A percentile compares a stretch with the other conserved stretches of the same genome.
Evolutionary conservation across 2,329 filamentous ascomycete species (phyloP).

Genomic region (Tolypocladium tundrense): DNA sequence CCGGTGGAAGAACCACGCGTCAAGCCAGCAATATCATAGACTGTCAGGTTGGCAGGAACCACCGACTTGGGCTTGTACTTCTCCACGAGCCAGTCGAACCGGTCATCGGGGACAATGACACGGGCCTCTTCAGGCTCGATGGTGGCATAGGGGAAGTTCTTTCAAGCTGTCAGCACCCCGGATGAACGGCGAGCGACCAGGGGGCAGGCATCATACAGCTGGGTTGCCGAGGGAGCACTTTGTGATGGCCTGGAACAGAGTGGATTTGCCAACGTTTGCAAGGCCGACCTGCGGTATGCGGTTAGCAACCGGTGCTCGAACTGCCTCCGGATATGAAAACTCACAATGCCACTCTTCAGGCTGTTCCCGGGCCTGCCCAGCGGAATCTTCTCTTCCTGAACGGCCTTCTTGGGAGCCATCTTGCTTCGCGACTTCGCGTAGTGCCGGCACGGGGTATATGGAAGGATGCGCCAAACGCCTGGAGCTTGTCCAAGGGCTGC

Average conservation of each 20-base stretch:
- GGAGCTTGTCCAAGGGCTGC: slow-evolving; percentile 27
- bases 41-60: slow-evolving; percentile 94
- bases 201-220: slow-evolving; percentile 52
- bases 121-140: slow-evolving; percentile 98
- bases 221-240: slow-evolving; percentile 96
- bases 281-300: slow-evolving; percentile 65
- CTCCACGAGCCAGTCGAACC: slow-evolving; percentile 89
- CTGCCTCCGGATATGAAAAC: slow-evolving; percentile 15
- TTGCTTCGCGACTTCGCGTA: slow-evolving; percentile 57
- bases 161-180: slow-evolving; percentile 29
- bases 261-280: slow-evolving; percentile 98
- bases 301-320: neutral
- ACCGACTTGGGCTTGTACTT: slow-evolving; percentile 97
- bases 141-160: slow-evolving; percentile 98
- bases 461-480: slow-evolving; percentile 40
- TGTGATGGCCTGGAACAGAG: slow-evolving; percentile 98
- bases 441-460: slow-evolving; percentile 38
- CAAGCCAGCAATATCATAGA: slow-evolving; percentile 97
- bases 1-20: slow-evolving; percentile 94
- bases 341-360: slow-evolving; percentile 97
- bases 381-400: slow-evolving; percentile 89
- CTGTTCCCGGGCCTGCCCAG: slow-evolving; percentile 95
- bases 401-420: slow-evolving; percentile 94
- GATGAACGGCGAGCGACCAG: slow-evolving; percentile 20
- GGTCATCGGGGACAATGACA: slow-evolving; percentile 90